Conservation (phyloP, 805 yeast species). For the Pichia rugopelliculosa region DNA sequence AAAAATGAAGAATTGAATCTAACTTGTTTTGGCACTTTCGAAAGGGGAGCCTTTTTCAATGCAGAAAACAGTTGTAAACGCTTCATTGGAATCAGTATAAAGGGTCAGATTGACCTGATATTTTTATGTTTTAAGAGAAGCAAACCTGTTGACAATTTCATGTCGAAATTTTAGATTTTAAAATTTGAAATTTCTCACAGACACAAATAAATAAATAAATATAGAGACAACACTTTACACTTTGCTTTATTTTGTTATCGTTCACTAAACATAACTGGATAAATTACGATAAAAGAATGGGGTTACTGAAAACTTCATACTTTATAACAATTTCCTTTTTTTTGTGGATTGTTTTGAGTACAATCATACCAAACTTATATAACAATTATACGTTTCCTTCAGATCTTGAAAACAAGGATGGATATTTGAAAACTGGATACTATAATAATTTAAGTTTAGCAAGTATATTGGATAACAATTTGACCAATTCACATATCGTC, state of each 20-base stretch:
- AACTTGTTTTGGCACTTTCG: background rate
- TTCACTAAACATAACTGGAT: background rate
- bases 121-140: no score
- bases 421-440: conserved; percentile 14
- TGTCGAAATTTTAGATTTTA: background rate
- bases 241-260: no score
- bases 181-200: background rate
- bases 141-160: background rate
- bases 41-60: background rate
- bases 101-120: background rate
- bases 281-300: background rate
- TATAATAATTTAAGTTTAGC: conserved; percentile 20
- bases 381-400: background rate
- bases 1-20: background rate
- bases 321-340: background rate
- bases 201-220: no score
- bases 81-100: background rate
- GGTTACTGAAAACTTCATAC: conserved; percentile 2
- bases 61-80: background rate
- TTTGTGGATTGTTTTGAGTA: conserved; percentile 10
- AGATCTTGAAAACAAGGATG: conserved; percentile 12
- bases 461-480: conserved; percentile 11
- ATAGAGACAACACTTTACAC: no score
- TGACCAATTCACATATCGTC: conserved; percentile 22
- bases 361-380: conserved; percentile 8